A percentile compares a stretch with the other conserved stretches of the same genome.
These are phyloP conservation scores for Suhomyces maxii DNA, from an alignment of 1,139 yeast species.

Conservation along the genomic window DNA sequence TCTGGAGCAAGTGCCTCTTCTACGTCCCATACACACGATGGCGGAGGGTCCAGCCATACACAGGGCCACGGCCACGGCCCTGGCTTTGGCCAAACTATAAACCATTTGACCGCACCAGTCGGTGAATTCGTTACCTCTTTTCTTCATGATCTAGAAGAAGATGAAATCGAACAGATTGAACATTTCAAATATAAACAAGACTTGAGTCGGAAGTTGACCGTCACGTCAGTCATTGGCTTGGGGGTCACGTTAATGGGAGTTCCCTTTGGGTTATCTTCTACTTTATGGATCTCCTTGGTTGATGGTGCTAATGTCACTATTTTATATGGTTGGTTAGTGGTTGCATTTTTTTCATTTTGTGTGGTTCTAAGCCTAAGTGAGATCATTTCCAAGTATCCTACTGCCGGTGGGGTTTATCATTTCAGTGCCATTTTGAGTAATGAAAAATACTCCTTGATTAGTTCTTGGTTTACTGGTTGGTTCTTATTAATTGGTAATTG, in stretches of 20 bases:
- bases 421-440: slow-evolving; percentile 70
- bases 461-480: slow-evolving; percentile 82
- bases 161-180: slow-evolving; percentile 59
- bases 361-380: slow-evolving; percentile 71
- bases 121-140: slow-evolving; percentile 10
- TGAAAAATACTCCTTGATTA: slow-evolving; percentile 50
- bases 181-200: slow-evolving; percentile 73
- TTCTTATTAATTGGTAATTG: slow-evolving; percentile 69
- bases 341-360: slow-evolving; percentile 59
- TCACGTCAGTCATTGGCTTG: slow-evolving; percentile 66
- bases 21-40: not conserved
- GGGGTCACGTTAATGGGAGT: slow-evolving; percentile 81
- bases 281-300: slow-evolving; percentile 64
- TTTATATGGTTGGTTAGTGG: slow-evolving; percentile 67
- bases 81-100: slow-evolving; percentile 2
- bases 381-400: slow-evolving; percentile 71
- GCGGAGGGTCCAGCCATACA: not conserved
- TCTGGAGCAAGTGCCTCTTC: slow-evolving; percentile 6
- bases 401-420: slow-evolving; percentile 74
- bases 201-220: slow-evolving; percentile 62
- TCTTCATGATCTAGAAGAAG: slow-evolving; percentile 31
- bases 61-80: not conserved
- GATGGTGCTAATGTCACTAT: slow-evolving; percentile 77
- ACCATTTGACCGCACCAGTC: slow-evolving; percentile 8
- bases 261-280: slow-evolving; percentile 71